These are phyloP conservation scores for Vanderwaltozyma polyspora DNA, from an alignment of 805 yeast species.

Conservation along the genomic window DNA sequence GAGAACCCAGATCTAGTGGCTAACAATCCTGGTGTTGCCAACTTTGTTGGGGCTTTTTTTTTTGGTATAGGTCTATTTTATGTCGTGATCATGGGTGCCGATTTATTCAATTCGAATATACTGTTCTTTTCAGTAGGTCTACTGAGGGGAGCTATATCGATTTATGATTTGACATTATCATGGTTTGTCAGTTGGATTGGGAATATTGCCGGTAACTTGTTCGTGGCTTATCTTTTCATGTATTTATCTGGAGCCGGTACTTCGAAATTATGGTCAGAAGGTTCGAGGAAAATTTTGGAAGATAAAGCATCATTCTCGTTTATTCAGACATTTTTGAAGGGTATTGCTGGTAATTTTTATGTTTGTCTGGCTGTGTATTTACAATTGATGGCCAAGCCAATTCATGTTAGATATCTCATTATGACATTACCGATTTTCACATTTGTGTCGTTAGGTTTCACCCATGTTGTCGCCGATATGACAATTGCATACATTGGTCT, in stretches of 20 bases:
- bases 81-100: constrained; percentile 67
- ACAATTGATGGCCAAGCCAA: constrained; percentile 68
- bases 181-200: constrained; percentile 60
- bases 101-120: constrained; percentile 64
- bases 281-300: constrained; percentile 37
- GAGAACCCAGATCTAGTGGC: constrained; percentile 34
- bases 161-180: constrained; percentile 50
- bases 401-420: constrained; percentile 60
- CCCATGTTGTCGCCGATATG: constrained; percentile 81
- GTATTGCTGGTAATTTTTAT: constrained; percentile 65
- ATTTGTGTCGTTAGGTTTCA: constrained; percentile 67
- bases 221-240: constrained; percentile 55
- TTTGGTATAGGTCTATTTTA: constrained; percentile 67
- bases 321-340: constrained; percentile 55
- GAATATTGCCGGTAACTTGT: constrained; percentile 53
- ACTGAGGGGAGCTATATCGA: constrained; percentile 56
- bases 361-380: constrained; percentile 67
- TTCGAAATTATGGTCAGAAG: constrained; percentile 32
- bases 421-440: constrained; percentile 62
- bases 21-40: constrained; percentile 41
- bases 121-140: constrained; percentile 60
- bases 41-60: constrained; percentile 46
- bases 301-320: constrained; percentile 38
- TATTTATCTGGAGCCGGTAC: constrained; percentile 42
- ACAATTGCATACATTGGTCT: constrained; percentile 53